These are phyloP conservation scores for Cladosporium austrohemisphaericum DNA, from an alignment of 2,329 filamentous ascomycete genomes.

Conservation along the genomic window DNA sequence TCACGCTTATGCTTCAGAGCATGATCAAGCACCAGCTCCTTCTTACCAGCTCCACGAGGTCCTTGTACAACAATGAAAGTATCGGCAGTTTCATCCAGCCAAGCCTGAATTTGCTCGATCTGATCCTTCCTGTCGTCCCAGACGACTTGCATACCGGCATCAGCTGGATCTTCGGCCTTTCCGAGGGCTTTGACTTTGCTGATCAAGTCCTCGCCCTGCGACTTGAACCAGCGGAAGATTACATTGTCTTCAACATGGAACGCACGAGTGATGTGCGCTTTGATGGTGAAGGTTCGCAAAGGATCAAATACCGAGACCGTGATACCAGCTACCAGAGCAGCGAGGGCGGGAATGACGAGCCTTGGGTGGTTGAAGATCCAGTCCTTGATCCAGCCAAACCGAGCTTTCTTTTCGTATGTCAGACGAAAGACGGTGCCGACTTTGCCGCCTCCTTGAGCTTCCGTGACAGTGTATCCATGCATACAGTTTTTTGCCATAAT, in stretches of 20 bases:
- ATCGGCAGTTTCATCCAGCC: conserved; percentile 82
- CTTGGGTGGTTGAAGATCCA: conserved; percentile 84
- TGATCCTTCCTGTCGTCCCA: conserved; percentile 83
- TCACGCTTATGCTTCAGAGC: conserved; percentile 60
- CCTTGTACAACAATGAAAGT: conserved; percentile 95
- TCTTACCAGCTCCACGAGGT: conserved; percentile 85
- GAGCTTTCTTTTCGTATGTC: conserved; percentile 76
- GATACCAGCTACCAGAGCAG: conserved; percentile 74
- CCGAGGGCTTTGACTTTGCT: conserved; percentile 47
- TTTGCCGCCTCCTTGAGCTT: conserved; percentile 68
- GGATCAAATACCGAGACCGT: conserved; percentile 92
- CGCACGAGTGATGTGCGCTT: conserved; percentile 74
- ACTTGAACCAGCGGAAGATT: conserved; percentile 76
- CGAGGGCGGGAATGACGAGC: conserved; percentile 78
- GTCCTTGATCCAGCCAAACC: conserved; percentile 75
- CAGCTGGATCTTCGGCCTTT: conserved; percentile 44
- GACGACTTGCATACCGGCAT: conserved; percentile 72
- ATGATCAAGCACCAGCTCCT: conserved; percentile 80
- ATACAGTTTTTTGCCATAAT: conserved; percentile 90
- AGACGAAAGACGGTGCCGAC: conserved; percentile 73
- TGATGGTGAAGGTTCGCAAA: conserved; percentile 89
- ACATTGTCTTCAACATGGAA: conserved; percentile 70
- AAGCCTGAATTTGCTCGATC: conserved; percentile 76
- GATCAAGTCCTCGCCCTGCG: conserved; percentile 62
- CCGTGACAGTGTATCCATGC: conserved; percentile 73